These are phyloP conservation scores for Primulina huaijiensis DNA, from an alignment of 257 asterid genomes.

Conservation along the genomic window DNA sequence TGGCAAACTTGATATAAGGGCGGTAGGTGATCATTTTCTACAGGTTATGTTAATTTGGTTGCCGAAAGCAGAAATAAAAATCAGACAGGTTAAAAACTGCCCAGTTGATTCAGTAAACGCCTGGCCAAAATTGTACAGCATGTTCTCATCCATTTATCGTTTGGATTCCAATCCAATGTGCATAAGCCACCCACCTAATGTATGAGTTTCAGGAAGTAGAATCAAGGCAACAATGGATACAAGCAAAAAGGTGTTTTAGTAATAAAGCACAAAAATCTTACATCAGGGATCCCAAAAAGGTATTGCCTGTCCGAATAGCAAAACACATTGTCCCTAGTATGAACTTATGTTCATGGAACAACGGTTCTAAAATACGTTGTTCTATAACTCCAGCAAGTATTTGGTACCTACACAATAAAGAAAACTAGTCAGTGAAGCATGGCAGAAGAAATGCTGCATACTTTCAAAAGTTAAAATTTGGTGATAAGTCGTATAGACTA, in stretches of 20 bases:
- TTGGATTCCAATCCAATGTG: constrained; percentile 77
- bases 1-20: not conserved
- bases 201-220: constrained; percentile 7
- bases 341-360: constrained; percentile 81
- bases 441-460: not conserved
- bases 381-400: constrained; percentile 84
- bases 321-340: constrained; percentile 74
- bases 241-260: not conserved
- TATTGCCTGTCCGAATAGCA: constrained; percentile 84
- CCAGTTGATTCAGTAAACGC: not conserved
- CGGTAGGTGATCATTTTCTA: not conserved
- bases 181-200: constrained; percentile 96
- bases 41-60: not conserved
- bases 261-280: constrained; percentile 29
- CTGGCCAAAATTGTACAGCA: constrained; percentile 5
- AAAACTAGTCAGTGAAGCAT: not conserved
- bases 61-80: not conserved
- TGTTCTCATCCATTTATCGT: constrained; percentile 40
- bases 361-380: constrained; percentile 77
- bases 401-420: constrained; percentile 63
- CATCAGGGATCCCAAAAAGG: constrained; percentile 92
- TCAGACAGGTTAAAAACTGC: not conserved
- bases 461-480: not conserved
- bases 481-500: not conserved
- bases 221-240: not conserved